These are phyloP conservation scores for Carnegiea gigantea DNA, from an alignment of 179 eudicot species.

Conservation along the genomic window DNA sequence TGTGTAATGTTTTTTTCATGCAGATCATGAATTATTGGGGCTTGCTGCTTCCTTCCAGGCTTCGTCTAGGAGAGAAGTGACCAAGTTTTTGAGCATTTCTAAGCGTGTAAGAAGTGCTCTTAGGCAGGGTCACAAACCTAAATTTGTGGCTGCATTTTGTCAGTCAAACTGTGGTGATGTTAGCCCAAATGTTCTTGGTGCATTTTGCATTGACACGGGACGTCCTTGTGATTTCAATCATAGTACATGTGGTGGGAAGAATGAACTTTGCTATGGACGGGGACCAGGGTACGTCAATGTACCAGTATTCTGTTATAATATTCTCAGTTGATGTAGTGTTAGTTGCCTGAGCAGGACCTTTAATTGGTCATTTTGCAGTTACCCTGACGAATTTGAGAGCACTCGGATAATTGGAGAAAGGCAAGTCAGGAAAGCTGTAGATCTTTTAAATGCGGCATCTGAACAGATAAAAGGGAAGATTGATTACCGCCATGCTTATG, in stretches of 20 bases:
- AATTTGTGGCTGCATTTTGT: constrained; percentile 91
- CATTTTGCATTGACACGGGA: constrained; percentile 92
- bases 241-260: constrained; percentile 96
- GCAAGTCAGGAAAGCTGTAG: constrained; percentile 77
- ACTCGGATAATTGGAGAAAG: constrained; percentile 94
- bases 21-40: constrained; percentile 75
- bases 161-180: constrained; percentile 97
- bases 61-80: constrained; percentile 65
- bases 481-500: constrained; percentile 70
- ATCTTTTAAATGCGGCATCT: constrained; percentile 75
- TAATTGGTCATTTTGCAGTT: constrained; percentile 41
- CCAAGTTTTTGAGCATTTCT: constrained; percentile 63
- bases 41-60: constrained; percentile 78
- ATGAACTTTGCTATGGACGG: constrained; percentile 90
- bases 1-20: constrained; percentile 13
- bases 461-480: constrained; percentile 76
- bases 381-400: constrained; percentile 98
- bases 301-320: background rate
- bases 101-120: constrained; percentile 79
- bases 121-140: constrained; percentile 70
- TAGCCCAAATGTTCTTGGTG: constrained; percentile 91
- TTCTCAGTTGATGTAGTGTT: constrained; percentile 10
- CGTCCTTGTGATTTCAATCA: constrained; percentile 91
- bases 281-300: constrained; percentile 76
- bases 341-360: constrained; percentile 5